These are phyloP conservation scores for Termitomyces eurrhizus DNA, from an alignment of 768 basidiomycete genomes.

Conservation along the genomic window DNA sequence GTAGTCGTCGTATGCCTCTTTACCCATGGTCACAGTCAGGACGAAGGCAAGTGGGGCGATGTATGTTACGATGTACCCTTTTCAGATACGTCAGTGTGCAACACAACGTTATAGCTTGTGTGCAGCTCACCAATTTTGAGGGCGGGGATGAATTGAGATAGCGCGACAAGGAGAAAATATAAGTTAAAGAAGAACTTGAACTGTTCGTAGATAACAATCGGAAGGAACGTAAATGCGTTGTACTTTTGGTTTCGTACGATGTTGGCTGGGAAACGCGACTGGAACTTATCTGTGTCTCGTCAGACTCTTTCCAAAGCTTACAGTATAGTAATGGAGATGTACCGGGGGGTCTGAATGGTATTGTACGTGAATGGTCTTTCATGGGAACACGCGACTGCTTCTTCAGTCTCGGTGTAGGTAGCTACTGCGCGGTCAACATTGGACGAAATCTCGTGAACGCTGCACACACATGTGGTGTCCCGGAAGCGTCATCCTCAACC, in stretches of 20 bases:
- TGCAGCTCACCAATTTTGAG: constrained; percentile 81
- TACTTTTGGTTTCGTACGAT: constrained; percentile 98
- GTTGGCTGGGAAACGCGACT: constrained; percentile 76
- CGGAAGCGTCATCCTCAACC: constrained; percentile 22
- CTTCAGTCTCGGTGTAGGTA: constrained; percentile 13
- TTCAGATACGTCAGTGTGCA: constrained; percentile 6
- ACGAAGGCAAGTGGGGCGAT: constrained; percentile 96
- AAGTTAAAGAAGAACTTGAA: constrained; percentile 99
- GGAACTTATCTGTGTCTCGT: constrained; percentile 56
- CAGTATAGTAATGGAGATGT: constrained; percentile 9
- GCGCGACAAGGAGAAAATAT: constrained; percentile 94
- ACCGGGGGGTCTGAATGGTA: constrained; percentile 78
- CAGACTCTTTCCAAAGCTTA: not conserved
- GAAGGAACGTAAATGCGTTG: constrained; percentile 94
- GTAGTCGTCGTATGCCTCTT: constrained; percentile 99
- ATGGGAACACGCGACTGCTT: constrained; percentile 18
- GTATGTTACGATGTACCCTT: constrained; percentile 94
- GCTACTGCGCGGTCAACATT: constrained; percentile 15
- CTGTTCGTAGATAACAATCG: constrained; percentile 96
- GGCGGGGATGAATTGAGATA: constrained; percentile 94
- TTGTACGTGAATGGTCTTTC: constrained; percentile 72
- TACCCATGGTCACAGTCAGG: constrained; percentile 92
- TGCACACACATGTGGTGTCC: constrained; percentile 9
- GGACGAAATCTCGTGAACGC: not conserved
- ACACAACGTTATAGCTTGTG: not conserved